A percentile compares a stretch with the other conserved stretches of the same genome.
Conservation (phyloP, 495 filamentous ascomycete species). For the Aspergillus homomorphus region DNA sequence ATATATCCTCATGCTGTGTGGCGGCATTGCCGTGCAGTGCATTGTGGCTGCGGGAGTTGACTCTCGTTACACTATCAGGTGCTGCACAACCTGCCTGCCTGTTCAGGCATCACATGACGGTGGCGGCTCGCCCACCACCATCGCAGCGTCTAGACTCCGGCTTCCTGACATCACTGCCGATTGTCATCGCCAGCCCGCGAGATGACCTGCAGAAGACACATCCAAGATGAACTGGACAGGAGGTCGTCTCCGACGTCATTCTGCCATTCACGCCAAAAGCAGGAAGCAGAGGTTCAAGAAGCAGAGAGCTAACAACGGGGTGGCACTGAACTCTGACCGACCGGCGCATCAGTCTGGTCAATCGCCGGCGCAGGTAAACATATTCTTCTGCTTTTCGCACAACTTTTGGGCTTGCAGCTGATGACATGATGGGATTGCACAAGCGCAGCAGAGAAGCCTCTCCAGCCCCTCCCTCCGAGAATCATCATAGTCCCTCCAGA, state of each 20-base stretch:
- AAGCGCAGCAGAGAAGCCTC: not conserved
- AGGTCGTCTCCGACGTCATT: constrained; percentile 41
- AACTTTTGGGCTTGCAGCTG: not conserved
- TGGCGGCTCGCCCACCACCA: not conserved
- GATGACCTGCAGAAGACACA: not conserved
- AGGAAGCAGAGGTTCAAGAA: constrained; percentile 33
- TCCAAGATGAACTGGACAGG: constrained; percentile 46
- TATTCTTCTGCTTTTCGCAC: not conserved
- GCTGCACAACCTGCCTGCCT: not conserved
- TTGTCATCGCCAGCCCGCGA: not conserved
- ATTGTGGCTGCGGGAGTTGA: not conserved
- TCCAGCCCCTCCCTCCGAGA: not conserved
- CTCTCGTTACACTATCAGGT: not conserved
- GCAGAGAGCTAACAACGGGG: constrained; percentile 1
- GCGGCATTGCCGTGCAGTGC: not conserved
- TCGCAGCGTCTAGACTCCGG: not conserved
- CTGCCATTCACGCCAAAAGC: constrained; percentile 26
- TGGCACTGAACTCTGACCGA: constrained; percentile 8
- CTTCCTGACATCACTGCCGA: not conserved
- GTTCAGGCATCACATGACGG: not conserved
- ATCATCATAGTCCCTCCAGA: not conserved
- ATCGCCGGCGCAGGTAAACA: not conserved
- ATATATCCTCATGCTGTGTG: not conserved
- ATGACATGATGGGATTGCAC: not conserved
- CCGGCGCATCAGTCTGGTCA: constrained; percentile 18